Base-by-base conservation (phyloP, 768 basidiomycete species). In the Coprinellus aureogranulatus region DNA sequence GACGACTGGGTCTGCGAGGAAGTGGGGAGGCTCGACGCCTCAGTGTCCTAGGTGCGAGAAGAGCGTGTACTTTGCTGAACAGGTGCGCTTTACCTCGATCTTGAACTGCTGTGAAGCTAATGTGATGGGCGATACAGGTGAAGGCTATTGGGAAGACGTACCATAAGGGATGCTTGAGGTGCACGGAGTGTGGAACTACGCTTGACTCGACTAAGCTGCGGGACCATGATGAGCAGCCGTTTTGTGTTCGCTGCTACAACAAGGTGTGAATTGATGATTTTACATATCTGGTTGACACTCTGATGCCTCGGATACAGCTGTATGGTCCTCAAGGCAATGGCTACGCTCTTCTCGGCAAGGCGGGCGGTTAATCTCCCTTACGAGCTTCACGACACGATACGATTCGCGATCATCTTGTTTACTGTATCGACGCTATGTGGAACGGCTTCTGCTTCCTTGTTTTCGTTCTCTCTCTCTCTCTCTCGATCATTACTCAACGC, bases 61-160 rank as follows among this genome's bases (percentile, higher is more conserved):
- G 78, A 86, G 80, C 52, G 91, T 94, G 10, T 94, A 89, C 72
- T 92, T 93, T 65, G 90, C 91, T 14, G 90, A 93, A 68, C 89
- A 90, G 81, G 89, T 85, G 46, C 12, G 65, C 40, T 39, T 37
- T 25, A 42, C 54, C 8, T 22, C 23, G 23, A 18, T 49, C 18
- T 34, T 49, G 16, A 40, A 4, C 18, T 14, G 23, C 11, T 26
- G 4, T 11, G 45, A 41, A 18, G 16, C 57, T 44, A 10, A 57
- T 23, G 50, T 52, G 39, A 54, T 55, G n/a, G 50, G 14, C 30
- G 39, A n/a, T 48, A 37, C 23, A 90, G 90, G 84, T 89, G 57
- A 90, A 89, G 69, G 90, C 90, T 1, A 80, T 89, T 14, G 88
- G 88, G 8, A 88, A 90, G 76, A 89, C 86, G 16, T 93, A 78